These are phyloP conservation scores for Exophiala spinifera DNA, from an alignment of 2,329 filamentous ascomycete genomes.

Conservation along the genomic window DNA sequence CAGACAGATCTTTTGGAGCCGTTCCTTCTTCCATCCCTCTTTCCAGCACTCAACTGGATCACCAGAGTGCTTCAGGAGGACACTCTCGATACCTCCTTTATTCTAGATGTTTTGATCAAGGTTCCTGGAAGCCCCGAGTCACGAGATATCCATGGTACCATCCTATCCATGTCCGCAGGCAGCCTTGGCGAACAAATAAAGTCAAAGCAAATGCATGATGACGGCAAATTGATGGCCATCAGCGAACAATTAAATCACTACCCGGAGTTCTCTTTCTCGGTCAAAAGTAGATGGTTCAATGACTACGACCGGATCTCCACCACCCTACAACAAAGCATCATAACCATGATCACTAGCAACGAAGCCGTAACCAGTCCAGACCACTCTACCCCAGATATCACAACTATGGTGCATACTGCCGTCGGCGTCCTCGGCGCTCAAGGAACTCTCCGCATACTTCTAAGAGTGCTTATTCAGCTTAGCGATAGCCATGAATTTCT, in stretches of 20 bases:
- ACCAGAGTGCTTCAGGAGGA: conserved; percentile 55
- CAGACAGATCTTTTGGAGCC: conserved; percentile 58
- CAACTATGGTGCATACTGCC: conserved; percentile 31
- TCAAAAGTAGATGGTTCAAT: conserved; percentile 1
- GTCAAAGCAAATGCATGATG: conserved; percentile 1
- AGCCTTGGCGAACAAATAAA: conserved; percentile 7
- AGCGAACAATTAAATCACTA: conserved; percentile 7
- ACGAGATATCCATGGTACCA: conserved; percentile 58
- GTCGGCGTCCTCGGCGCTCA: conserved; percentile 42
- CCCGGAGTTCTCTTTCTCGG: conserved; percentile 13
- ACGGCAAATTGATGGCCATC: conserved; percentile 6
- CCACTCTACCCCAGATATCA: conserved; percentile 53
- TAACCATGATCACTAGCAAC: conserved; percentile 9
- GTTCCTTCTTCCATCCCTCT: conserved; percentile 60
- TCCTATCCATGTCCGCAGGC: conserved; percentile 51
- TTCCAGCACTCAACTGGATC: conserved; percentile 59
- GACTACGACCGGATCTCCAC: not conserved
- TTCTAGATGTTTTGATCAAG: conserved; percentile 56
- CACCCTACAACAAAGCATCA: conserved; percentile 15
- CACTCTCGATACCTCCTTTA: conserved; percentile 44
- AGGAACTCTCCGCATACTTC: conserved; percentile 37
- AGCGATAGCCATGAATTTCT: conserved; percentile 40
- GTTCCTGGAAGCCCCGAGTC: conserved; percentile 60
- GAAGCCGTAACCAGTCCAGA: not conserved
- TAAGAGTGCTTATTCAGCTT: conserved; percentile 45